Evolutionary conservation across 1,284 basidiomycete genomes (phyloP).

Genomic region (Somion occarium): DNA sequence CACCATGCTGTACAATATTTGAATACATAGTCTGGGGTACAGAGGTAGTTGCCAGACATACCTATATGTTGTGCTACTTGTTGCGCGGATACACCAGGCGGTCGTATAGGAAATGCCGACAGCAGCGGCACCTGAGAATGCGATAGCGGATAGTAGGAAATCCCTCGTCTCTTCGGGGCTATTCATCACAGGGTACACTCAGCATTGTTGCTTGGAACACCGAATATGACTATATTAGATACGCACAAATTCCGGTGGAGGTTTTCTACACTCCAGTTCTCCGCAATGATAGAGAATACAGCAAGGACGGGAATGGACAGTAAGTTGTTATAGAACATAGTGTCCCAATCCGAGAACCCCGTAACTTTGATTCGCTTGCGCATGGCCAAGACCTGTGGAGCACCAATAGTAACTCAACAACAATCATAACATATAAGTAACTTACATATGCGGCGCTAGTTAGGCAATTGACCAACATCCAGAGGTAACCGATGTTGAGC

Average conservation of each 20-base stretch:
- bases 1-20: constrained; percentile 75
- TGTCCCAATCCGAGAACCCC: constrained; percentile 99
- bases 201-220: neutral
- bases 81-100: constrained; percentile 96
- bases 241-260: constrained; percentile 85
- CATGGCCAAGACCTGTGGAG: constrained; percentile 83
- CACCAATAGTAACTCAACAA: neutral
- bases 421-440: constrained; percentile 16
- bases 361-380: constrained; percentile 95
- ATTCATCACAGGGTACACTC: neutral
- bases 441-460: constrained; percentile 90
- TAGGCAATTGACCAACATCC: constrained; percentile 95
- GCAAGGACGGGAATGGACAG: constrained; percentile 90
- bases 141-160: constrained; percentile 84
- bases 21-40: neutral
- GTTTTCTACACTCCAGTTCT: constrained; percentile 87
- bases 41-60: constrained; percentile 24
- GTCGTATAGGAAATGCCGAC: constrained; percentile 98
- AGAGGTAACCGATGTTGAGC: constrained; percentile 86
- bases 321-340: constrained; percentile 99
- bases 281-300: constrained; percentile 79
- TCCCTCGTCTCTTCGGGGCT: constrained; percentile 83
- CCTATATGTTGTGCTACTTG: constrained; percentile 97
- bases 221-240: neutral
- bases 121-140: constrained; percentile 94